Conservation (phyloP, 257 asterid genomes). For the Voacanga thouarsii region DNA sequence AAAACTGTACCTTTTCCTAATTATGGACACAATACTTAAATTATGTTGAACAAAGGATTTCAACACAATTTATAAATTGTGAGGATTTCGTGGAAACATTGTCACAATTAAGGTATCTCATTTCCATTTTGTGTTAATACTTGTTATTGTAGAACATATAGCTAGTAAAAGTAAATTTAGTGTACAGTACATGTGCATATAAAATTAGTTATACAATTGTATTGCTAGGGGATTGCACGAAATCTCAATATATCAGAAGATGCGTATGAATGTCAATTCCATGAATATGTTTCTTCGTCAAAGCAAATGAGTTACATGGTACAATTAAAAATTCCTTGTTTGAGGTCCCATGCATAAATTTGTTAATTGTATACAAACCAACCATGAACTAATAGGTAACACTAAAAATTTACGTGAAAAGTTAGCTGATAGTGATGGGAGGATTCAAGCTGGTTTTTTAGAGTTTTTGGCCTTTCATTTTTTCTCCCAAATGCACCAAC, state of each 20-base stretch:
- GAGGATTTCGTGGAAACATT: not conserved
- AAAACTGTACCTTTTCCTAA: not conserved
- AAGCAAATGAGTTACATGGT: not conserved
- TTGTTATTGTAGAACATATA: not conserved
- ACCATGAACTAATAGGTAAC: no score
- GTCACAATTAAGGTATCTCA: not conserved
- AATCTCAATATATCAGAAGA: not conserved
- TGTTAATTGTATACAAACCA: no score
- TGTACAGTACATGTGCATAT: not conserved
- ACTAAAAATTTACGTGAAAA: not conserved
- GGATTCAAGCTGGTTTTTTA: not conserved
- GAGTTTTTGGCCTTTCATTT: not conserved
- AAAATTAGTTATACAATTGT: not conserved
- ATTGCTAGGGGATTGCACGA: not conserved
- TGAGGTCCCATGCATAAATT: not conserved
- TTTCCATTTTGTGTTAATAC: not conserved
- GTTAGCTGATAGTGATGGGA: conserved; percentile 5
- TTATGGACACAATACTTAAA: no score
- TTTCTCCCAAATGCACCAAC: not conserved
- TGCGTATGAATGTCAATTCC: not conserved
- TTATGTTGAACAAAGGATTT: not conserved
- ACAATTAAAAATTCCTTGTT: not conserved
- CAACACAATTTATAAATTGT: not conserved
- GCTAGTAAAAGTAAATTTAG: not conserved
- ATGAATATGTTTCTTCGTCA: not conserved